Percentiles rank a stretch among this genome's conserved stretches.
phyloP scores from a whole-genome alignment of 2,329 filamentous ascomycete genomes.

The Exophiala spinifera region DNA sequence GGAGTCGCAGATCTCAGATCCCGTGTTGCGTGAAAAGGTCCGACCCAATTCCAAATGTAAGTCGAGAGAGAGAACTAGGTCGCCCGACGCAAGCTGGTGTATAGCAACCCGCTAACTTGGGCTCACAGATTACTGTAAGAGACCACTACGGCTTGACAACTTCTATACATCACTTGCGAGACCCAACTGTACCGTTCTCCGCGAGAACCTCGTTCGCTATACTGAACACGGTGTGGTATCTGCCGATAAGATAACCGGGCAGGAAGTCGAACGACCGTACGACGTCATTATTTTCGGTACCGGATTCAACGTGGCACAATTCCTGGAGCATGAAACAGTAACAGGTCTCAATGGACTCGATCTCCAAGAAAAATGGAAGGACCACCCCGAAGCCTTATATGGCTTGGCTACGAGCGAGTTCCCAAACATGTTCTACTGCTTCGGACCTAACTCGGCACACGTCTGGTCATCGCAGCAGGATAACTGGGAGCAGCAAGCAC shows the following conservation, averaged over 20 bases:
- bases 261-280: slow-evolving; percentile 5
- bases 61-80: too few species aligned
- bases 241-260: background rate
- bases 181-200: slow-evolving; percentile 11
- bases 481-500: slow-evolving; percentile 5
- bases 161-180: slow-evolving; percentile 12
- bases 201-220: slow-evolving; percentile 13
- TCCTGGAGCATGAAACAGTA: slow-evolving; percentile 15
- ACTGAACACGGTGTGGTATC: slow-evolving; percentile 14
- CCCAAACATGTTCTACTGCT: slow-evolving; percentile 19
- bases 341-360: slow-evolving; percentile 7
- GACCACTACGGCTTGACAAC: slow-evolving; percentile 9
- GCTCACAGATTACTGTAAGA: slow-evolving; percentile 12
- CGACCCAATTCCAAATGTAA: slow-evolving; percentile 12
- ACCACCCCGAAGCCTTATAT: slow-evolving; percentile 11
- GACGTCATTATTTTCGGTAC: slow-evolving; percentile 18
- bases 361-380: slow-evolving; percentile 13
- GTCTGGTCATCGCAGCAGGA: slow-evolving; percentile 14
- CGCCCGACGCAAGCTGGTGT: too few species aligned
- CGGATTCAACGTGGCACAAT: slow-evolving; percentile 13
- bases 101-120: too few species aligned
- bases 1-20: slow-evolving; percentile 15
- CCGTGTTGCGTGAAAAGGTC: slow-evolving; percentile 10
- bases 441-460: slow-evolving; percentile 12
- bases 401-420: slow-evolving; percentile 8